These are phyloP conservation scores for Phenoliferia sp. DNA, from an alignment of 1,284 basidiomycete species.

Conservation along the genomic window DNA sequence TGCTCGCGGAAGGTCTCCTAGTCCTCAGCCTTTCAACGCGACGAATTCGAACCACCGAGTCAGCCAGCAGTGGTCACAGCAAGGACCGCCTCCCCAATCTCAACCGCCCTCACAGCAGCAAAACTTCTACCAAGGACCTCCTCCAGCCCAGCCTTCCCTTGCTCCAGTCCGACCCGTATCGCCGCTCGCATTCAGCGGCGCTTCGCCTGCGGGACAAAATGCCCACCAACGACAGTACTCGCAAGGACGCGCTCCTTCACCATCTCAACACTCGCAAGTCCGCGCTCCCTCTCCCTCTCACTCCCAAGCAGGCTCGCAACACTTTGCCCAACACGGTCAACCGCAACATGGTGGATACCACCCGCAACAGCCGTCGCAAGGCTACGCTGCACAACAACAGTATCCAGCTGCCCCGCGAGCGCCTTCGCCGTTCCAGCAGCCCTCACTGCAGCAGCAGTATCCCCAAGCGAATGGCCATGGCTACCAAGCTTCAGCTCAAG, in stretches of 20 bases:
- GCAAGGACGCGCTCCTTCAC: not conserved
- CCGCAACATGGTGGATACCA: not conserved
- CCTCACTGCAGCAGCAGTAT: slow-evolving; percentile 40
- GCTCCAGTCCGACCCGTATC: not conserved
- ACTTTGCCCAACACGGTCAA: not conserved
- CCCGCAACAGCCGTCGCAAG: slow-evolving; percentile 11
- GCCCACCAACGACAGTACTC: slow-evolving; percentile 3
- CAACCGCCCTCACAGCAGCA: not conserved
- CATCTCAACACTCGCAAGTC: not conserved
- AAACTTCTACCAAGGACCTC: not conserved
- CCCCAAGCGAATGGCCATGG: slow-evolving; percentile 36
- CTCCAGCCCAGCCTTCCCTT: not conserved
- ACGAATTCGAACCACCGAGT: not conserved
- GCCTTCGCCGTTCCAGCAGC: not conserved
- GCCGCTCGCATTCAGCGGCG: not conserved
- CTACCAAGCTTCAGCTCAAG: slow-evolving; percentile 32
- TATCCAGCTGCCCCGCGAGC: not conserved
- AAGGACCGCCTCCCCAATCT: not conserved
- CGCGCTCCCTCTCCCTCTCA: not conserved
- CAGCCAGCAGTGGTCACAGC: not conserved
- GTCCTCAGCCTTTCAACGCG: not conserved
- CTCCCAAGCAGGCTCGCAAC: not conserved
- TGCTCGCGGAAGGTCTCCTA: not conserved
- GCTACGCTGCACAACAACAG: slow-evolving; percentile 8
- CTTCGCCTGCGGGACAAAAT: not conserved